Base-by-base conservation (phyloP, 495 filamentous ascomycete species). In the Darksidea phi region DNA sequence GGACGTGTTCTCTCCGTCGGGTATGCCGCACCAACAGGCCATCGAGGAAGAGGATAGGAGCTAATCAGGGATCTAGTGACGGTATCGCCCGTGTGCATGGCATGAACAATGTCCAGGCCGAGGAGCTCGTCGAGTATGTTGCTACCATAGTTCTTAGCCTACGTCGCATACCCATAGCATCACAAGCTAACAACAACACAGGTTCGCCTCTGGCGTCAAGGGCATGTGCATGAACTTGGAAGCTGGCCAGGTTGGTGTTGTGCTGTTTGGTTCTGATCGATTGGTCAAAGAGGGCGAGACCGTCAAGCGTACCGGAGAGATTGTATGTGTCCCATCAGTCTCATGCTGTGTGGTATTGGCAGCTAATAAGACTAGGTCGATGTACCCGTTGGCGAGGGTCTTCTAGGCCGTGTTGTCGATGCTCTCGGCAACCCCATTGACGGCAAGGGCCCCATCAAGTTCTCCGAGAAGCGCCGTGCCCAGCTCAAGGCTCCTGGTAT, bases 141-240 rank as follows among this genome's bases (percentile, higher is more conserved):
- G 43, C 49, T 45, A 37, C 23, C 10, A 57, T n/a, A n/a, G n/a
- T n/a, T n/a, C n/a, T n/a, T n/a, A 21, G n/a, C 67, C 13, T 26
- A n/a, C 21, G 12, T 36, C 21, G 34, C 18, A 21, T 2, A 36
- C 45, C 64, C 47, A 58, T 60, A 57, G 57, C 64, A 62, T 15
- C 67, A 26, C 24, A 64, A 66, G 59, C 63, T 70, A 62, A 66
- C 46, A 56, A 20, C n/a, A 68, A 34, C 34, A 64, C 61, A 96
- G 94, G 84, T 98, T 98, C 83, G 91, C 94, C 71, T 98, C 94
- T 68, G 94, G 94, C 78, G 94, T 98, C 75, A 97, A 97, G 86
- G 94, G 94, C 77, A 98, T 98, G 94, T 97, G 95, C 89, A 96
- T 98, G 92, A 98, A 98, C 87, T 84, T 98, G 76, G 94, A 98